These are phyloP conservation scores for Canavalia ensiformis DNA, from an alignment of 306 rosid species.

Conservation along the genomic window DNA sequence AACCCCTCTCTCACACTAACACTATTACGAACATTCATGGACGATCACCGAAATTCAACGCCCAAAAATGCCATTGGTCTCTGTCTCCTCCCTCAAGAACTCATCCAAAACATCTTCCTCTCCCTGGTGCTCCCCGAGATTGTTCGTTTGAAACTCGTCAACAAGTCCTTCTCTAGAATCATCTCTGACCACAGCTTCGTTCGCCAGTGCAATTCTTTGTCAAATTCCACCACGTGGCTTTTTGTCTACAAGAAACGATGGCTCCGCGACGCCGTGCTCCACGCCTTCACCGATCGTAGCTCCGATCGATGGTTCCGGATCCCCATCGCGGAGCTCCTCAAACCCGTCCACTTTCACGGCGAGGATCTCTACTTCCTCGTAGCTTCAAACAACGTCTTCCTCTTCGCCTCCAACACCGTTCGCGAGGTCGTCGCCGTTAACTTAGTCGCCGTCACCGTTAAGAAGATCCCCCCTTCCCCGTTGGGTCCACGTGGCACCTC, in stretches of 20 bases:
- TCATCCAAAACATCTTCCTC: constrained; percentile 65
- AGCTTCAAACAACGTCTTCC: constrained; percentile 62
- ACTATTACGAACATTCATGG: constrained; percentile 45
- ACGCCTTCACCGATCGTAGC: constrained; percentile 64
- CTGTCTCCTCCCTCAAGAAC: constrained; percentile 67
- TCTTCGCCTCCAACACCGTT: constrained; percentile 62
- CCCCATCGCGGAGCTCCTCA: constrained; percentile 58
- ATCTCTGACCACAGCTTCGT: constrained; percentile 59
- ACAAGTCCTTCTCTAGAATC: constrained; percentile 47
- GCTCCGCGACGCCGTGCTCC: constrained; percentile 69
- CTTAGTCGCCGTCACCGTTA: constrained; percentile 56
- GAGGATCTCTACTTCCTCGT: constrained; percentile 68
- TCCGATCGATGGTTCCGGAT: constrained; percentile 71
- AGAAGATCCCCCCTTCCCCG: constrained; percentile 67
- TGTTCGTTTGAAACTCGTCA: constrained; percentile 44
- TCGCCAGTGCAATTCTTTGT: constrained; percentile 59
- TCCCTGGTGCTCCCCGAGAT: constrained; percentile 56
- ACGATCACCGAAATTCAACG: constrained; percentile 53
- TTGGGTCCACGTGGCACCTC: constrained; percentile 76
- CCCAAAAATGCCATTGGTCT: constrained; percentile 57
- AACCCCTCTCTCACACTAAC: background rate
- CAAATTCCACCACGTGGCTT: constrained; percentile 69
- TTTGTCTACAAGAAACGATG: constrained; percentile 73
- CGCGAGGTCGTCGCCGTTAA: constrained; percentile 66
- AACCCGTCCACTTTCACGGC: constrained; percentile 55